Percentiles rank a stretch among this genome's conserved stretches.
Conservation (phyloP, 371 early-diverging fungal species). For the Actinomortierella wolfii region DNA sequence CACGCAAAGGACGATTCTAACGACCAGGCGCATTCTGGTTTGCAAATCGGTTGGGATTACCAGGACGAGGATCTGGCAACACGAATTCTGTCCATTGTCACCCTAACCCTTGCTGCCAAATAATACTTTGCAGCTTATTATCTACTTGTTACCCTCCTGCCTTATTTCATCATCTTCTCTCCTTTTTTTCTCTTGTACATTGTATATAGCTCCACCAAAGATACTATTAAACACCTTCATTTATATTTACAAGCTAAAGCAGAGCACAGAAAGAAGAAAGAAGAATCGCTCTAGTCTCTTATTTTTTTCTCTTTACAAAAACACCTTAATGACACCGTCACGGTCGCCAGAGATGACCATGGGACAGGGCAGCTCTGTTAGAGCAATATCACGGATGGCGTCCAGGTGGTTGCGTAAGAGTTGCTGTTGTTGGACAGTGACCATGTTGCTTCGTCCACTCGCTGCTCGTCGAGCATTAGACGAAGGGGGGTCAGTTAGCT, state of each 20-base stretch:
- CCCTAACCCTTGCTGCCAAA: constrained; percentile 27
- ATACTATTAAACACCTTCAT: too few relatives aligned
- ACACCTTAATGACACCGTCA: constrained; percentile 83
- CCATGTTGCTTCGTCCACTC: constrained; percentile 36
- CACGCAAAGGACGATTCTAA: constrained; percentile 21
- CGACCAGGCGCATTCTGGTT: constrained; percentile 4
- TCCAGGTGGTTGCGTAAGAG: constrained; percentile 72
- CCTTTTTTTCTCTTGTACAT: background rate
- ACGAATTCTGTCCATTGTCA: constrained; percentile 39
- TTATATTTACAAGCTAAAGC: constrained; percentile 1
- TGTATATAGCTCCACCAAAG: too few relatives aligned
- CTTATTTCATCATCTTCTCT: constrained; percentile 1
- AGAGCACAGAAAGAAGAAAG: background rate
- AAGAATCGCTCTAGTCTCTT: background rate
- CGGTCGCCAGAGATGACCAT: constrained; percentile 80
- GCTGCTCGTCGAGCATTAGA: constrained; percentile 19
- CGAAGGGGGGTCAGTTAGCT: constrained; percentile 48
- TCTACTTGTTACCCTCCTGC: background rate
- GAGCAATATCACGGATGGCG: constrained; percentile 70
- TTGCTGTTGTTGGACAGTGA: constrained; percentile 57
- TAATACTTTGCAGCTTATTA: background rate
- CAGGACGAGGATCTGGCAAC: constrained; percentile 51
- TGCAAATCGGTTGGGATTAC: constrained; percentile 50
- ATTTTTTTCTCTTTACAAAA: constrained; percentile 44
- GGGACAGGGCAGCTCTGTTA: constrained; percentile 78